These are phyloP conservation scores for Gigaspora rosea DNA, from an alignment of 192 early-diverging fungal species.

Conservation along the genomic window DNA sequence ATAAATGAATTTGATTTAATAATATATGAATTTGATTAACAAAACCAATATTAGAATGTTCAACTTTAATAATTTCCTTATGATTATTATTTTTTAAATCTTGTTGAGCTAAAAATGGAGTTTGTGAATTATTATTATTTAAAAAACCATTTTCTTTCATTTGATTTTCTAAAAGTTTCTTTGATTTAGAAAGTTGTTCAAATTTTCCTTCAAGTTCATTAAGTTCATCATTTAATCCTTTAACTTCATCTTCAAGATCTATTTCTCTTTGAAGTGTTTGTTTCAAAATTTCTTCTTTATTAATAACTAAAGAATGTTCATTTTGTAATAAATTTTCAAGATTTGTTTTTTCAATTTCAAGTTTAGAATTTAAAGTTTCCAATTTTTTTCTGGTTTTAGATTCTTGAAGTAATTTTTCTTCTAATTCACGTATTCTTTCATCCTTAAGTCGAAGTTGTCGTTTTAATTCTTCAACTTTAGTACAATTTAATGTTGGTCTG, in stretches of 20 bases:
- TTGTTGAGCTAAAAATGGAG: slow-evolving; percentile 55
- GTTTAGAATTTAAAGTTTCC: slow-evolving; percentile 56
- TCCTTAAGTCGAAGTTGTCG: slow-evolving; percentile 73
- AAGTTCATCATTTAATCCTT: slow-evolving; percentile 60
- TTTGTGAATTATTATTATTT: slow-evolving; percentile 57
- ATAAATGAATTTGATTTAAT: too few species aligned
- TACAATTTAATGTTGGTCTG: slow-evolving; percentile 85
- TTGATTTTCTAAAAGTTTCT: slow-evolving; percentile 50
- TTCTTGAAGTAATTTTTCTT: slow-evolving; percentile 63
- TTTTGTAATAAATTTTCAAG: slow-evolving; percentile 71
- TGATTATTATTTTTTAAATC: slow-evolving; percentile 48
- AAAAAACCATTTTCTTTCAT: slow-evolving; percentile 35
- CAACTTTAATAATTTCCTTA: slow-evolving; percentile 70
- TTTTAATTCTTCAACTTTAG: slow-evolving; percentile 65
- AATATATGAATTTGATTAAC: too few species aligned
- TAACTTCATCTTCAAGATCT: slow-evolving; percentile 64
- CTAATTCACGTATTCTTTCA: slow-evolving; percentile 69
- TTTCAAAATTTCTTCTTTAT: slow-evolving; percentile 83
- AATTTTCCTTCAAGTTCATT: slow-evolving; percentile 72
- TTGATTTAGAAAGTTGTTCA: slow-evolving; percentile 49
- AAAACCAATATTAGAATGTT: slow-evolving; percentile 46
- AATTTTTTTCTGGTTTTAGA: slow-evolving; percentile 58
- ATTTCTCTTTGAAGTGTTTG: slow-evolving; percentile 75
- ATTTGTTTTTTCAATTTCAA: slow-evolving; percentile 69
- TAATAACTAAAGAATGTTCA: slow-evolving; percentile 73